A percentile compares a stretch with the other conserved stretches of the same genome.
phyloP scores from a whole-genome alignment of 2,329 filamentous ascomycete species.

The Rhynchosporium secalis region DNA sequence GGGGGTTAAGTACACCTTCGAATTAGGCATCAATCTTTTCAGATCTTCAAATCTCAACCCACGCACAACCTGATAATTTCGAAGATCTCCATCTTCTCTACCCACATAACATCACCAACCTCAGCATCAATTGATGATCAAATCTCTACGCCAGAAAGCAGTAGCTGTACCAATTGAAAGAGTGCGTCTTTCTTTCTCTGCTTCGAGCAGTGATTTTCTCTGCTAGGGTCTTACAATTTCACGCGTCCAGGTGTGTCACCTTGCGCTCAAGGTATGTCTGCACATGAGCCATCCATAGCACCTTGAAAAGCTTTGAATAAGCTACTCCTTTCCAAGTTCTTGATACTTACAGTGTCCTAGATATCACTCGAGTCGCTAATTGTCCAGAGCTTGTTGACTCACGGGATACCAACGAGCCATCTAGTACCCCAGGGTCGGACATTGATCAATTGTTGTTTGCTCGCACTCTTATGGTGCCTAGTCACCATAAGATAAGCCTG shows the following conservation, averaged over 20 bases:
- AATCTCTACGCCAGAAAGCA: neutral
- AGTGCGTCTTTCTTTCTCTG: neutral
- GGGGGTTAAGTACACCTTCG: neutral
- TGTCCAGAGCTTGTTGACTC: neutral
- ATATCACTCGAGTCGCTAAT: neutral
- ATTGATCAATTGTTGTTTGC: neutral
- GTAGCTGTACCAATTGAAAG: neutral
- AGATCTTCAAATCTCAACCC: neutral
- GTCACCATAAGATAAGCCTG: neutral
- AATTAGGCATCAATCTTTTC: constrained; percentile 2
- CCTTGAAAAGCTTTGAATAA: neutral
- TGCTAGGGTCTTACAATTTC: neutral
- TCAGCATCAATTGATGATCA: neutral
- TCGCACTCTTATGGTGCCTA: neutral
- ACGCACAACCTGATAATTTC: no score
- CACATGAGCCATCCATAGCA: neutral
- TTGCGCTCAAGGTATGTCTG: neutral
- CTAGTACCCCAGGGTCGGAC: neutral
- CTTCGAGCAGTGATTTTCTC: neutral
- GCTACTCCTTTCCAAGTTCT: neutral
- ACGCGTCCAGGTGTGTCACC: neutral
- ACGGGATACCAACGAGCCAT: neutral
- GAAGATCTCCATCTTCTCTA: neutral
- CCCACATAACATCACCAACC: neutral
- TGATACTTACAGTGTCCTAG: neutral